Percentiles rank a stretch among this genome's conserved stretches.
phyloP scores from a whole-genome alignment of 2,329 filamentous ascomycete species.

The Clathrospora elynae region DNA sequence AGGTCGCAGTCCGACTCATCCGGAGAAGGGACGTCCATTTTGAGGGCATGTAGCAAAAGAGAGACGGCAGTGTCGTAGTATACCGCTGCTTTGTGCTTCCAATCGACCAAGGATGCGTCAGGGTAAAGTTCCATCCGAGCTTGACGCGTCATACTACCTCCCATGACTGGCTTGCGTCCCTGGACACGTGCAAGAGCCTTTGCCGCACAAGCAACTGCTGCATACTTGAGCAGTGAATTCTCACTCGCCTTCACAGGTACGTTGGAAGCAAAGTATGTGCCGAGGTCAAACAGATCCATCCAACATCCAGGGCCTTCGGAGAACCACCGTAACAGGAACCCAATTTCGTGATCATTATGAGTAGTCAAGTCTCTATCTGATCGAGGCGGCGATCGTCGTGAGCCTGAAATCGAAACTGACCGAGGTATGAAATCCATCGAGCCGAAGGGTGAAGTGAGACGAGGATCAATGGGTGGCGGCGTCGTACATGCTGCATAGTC shows the following conservation, averaged over 20 bases:
- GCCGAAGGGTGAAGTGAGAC: constrained; percentile 40
- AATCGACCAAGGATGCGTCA: constrained; percentile 56
- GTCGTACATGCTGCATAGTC: constrained; percentile 34
- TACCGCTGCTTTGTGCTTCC: constrained; percentile 64
- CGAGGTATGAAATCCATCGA: constrained; percentile 34
- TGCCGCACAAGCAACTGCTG: constrained; percentile 65
- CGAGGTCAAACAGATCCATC: constrained; percentile 63
- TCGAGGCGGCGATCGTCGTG: constrained; percentile 31
- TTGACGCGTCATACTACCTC: constrained; percentile 55
- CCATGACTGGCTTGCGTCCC: constrained; percentile 57
- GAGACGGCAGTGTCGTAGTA: constrained; percentile 65
- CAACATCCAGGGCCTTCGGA: constrained; percentile 65
- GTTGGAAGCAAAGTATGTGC: constrained; percentile 64
- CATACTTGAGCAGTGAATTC: constrained; percentile 58
- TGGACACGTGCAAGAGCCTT: constrained; percentile 64
- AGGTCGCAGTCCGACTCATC: constrained; percentile 39
- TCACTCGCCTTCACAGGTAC: constrained; percentile 62
- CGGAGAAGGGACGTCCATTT: constrained; percentile 40
- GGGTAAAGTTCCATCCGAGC: constrained; percentile 60
- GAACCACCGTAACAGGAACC: constrained; percentile 65
- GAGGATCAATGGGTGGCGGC: constrained; percentile 45
- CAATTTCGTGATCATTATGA: constrained; percentile 59
- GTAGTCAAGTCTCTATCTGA: constrained; percentile 28
- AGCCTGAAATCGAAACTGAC: constrained; percentile 32
- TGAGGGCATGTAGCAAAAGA: constrained; percentile 49